Evolutionary conservation across 148 eudicot species (phyloP).

Genomic region (Persicaria maculosa): DNA sequence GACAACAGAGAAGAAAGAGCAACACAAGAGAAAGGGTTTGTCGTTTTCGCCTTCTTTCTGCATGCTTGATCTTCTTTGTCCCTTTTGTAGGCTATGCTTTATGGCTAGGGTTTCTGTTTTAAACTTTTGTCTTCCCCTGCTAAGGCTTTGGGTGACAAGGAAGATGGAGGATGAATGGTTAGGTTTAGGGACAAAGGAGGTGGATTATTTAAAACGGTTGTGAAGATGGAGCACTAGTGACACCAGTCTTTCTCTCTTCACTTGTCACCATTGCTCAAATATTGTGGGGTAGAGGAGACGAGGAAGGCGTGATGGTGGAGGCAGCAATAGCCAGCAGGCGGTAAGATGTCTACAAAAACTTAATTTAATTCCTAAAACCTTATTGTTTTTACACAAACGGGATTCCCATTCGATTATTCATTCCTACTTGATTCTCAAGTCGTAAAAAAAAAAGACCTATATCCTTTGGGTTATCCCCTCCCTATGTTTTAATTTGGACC

Average conservation of each 20-base stretch:
- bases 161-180: background rate
- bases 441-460: background rate
- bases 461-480: background rate
- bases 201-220: background rate
- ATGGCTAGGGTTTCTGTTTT: background rate
- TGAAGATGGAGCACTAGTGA: background rate
- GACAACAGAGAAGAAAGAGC: background rate
- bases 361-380: background rate
- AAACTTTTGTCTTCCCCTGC: background rate
- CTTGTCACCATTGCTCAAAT: background rate
- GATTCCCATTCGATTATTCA: too few relatives aligned
- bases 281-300: background rate
- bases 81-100: background rate
- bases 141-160: background rate
- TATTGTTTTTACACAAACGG: too few relatives aligned
- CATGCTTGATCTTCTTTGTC: background rate
- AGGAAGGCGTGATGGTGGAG: background rate
- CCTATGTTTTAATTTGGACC: slow-evolving; percentile 1
- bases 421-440: too few relatives aligned
- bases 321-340: background rate
- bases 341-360: background rate
- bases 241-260: background rate
- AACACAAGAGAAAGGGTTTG: background rate
- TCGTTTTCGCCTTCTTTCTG: background rate
- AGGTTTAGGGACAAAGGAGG: background rate